Evolutionary conservation across 2,329 filamentous ascomycete genomes (phyloP).

Genomic region (Xylaria multiplex): DNA sequence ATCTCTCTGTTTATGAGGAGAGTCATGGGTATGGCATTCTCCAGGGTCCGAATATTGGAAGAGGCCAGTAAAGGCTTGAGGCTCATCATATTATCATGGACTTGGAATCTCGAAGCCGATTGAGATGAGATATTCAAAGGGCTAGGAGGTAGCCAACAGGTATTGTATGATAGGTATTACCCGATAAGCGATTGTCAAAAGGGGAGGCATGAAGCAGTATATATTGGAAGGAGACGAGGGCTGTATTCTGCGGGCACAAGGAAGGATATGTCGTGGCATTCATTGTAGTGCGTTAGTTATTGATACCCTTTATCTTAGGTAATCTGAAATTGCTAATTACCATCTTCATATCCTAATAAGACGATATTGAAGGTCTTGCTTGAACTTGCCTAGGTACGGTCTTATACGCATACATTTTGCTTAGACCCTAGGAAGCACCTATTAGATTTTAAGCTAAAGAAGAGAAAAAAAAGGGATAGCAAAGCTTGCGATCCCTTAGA

Average conservation of each 20-base stretch:
- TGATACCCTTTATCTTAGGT: slow-evolving; percentile 23
- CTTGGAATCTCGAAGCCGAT: neutral
- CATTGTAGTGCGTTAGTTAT: slow-evolving; percentile 17
- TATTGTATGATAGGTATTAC: neutral
- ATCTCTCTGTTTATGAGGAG: neutral
- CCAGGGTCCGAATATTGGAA: neutral
- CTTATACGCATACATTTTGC: no score
- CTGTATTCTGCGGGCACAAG: neutral
- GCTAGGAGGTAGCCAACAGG: neutral
- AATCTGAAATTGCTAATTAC: slow-evolving; percentile 13
- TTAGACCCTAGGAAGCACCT: no score
- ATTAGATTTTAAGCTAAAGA: no score
- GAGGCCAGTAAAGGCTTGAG: neutral
- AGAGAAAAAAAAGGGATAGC: no score
- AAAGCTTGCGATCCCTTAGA: no score
- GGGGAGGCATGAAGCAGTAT: slow-evolving; percentile 4
- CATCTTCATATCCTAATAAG: no score
- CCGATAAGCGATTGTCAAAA: neutral
- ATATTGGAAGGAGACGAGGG: neutral
- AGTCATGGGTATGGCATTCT: neutral
- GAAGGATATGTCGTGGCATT: slow-evolving; percentile 5
- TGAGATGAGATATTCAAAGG: neutral
- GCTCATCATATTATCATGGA: slow-evolving; percentile 1
- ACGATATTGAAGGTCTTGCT: no score
- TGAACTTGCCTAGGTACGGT: no score